Evolutionary conservation across 257 asterid genomes (phyloP).

Genomic region (Solanum clarkiae): DNA sequence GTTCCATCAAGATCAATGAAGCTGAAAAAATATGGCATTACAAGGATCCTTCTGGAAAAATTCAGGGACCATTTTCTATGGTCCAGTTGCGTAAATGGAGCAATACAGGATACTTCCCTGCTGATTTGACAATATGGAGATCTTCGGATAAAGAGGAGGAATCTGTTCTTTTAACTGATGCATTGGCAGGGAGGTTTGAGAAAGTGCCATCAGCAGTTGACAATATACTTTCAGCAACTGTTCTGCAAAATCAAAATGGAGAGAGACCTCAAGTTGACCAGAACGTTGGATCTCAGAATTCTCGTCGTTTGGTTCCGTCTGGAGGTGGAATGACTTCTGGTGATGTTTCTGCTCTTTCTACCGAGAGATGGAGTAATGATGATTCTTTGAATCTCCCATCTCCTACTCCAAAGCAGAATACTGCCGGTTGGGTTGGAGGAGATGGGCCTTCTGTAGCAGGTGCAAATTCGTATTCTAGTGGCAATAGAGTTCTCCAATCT

Average conservation of each 20-base stretch:
- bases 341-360: slow-evolving; percentile 20
- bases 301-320: background rate
- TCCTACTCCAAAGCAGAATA: slow-evolving; percentile 61
- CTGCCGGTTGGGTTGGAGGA: slow-evolving; percentile 25
- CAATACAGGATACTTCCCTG: slow-evolving; percentile 84
- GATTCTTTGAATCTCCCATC: slow-evolving; percentile 52
- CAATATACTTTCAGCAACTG: slow-evolving; percentile 8
- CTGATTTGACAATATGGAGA: slow-evolving; percentile 72
- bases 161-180: slow-evolving; percentile 55
- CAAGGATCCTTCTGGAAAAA: slow-evolving; percentile 90
- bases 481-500: slow-evolving; percentile 30
- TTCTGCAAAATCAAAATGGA: slow-evolving; percentile 4
- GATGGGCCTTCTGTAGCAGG: slow-evolving; percentile 18
- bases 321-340: slow-evolving; percentile 7
- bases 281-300: slow-evolving; percentile 11
- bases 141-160: slow-evolving; percentile 40
- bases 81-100: slow-evolving; percentile 90
- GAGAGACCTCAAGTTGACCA: slow-evolving; percentile 25
- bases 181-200: slow-evolving; percentile 69
- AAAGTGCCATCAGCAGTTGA: slow-evolving; percentile 29
- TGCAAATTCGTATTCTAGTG: slow-evolving; percentile 21
- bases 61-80: slow-evolving; percentile 90
- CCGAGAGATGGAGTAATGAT: slow-evolving; percentile 33
- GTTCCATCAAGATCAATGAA: slow-evolving; percentile 53
- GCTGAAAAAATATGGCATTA: slow-evolving; percentile 87